phyloP scores from a whole-genome alignment of 768 basidiomycete species.

The Leccinum fibrillosum region DNA sequence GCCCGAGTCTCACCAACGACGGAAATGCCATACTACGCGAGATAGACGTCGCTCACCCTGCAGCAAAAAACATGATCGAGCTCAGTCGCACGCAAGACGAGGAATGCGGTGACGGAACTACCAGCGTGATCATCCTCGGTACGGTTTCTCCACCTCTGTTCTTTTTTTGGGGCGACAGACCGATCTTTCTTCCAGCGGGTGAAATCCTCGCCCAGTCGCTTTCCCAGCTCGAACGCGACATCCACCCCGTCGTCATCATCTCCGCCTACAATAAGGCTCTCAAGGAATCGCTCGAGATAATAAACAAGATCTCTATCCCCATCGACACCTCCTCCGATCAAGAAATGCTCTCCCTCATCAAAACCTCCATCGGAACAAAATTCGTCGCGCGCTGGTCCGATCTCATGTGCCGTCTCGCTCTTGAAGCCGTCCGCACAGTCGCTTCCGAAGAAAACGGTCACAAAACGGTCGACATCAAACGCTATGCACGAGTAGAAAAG shows the following conservation, averaged over 20 bases:
- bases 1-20: slow-evolving; percentile 84
- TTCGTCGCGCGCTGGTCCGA: slow-evolving; percentile 96
- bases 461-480: slow-evolving; percentile 96
- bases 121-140: slow-evolving; percentile 97
- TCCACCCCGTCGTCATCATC: slow-evolving; percentile 99
- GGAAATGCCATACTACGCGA: slow-evolving; percentile 99
- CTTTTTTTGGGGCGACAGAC: neutral
- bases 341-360: slow-evolving; percentile 96
- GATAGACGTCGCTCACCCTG: slow-evolving; percentile 98
- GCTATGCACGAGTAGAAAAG: slow-evolving; percentile 97
- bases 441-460: slow-evolving; percentile 80
- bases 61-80: slow-evolving; percentile 99
- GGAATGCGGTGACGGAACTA: slow-evolving; percentile 98
- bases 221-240: slow-evolving; percentile 90
- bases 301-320: slow-evolving; percentile 83
- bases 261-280: slow-evolving; percentile 96
- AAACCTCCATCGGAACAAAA: slow-evolving; percentile 97
- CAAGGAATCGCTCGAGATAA: slow-evolving; percentile 85
- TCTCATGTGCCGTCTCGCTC: slow-evolving; percentile 93
- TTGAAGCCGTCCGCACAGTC: slow-evolving; percentile 90
- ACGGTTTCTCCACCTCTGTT: slow-evolving; percentile 18
- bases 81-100: slow-evolving; percentile 97
- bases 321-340: slow-evolving; percentile 83
- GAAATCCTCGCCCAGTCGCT: slow-evolving; percentile 97
- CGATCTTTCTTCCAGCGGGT: slow-evolving; percentile 53